Evolutionary conservation across 306 rosid genomes (phyloP), one percentile per base, ranked within the genome.

Genomic region (Vicia faba): DNA sequence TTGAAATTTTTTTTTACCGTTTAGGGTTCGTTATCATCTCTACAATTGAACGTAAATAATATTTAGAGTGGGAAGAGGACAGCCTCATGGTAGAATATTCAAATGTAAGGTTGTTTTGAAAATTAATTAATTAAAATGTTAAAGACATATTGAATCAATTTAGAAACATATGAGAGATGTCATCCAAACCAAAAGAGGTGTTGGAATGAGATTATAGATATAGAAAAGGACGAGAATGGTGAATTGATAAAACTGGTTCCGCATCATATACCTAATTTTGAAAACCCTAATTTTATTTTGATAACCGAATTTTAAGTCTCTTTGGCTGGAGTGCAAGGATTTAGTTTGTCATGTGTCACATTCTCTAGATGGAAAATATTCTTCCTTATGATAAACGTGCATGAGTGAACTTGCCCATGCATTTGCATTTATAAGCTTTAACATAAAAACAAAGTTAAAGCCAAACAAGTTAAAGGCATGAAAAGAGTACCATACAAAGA

Each of bases 301-400:
- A 71, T 39, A 68, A 58, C 25, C 58, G 19, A 63, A 45, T 59
- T 60, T 64, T 40, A 50, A 35, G 53, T 40, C 50, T 68, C 16
- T 15, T 12, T 55, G 11, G 45, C 50, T 36, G 14, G 23, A 61
- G 20, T 43, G 13, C 5, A 64, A 72, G 45, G 64, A 59, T 81
- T 64, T 69, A 59, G 74, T 61, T 40, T 68, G 68, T 54, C 56
- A 44, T 62, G 26, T 78, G 60, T 65, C 33, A 53, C 28, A 26
- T n/a, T 5, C 29, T 11, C 19, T 18, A 29, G 25, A 18, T 5
- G 48, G 61, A 16, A 28, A 48, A 51, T 55, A 46, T 60, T 59
- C 41, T 66, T 61, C 25, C 85, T 71, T 74, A n/a, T 78, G 76
- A 18, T 74, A 74, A 74, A 78, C 73, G 83, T 81, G 80, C 65